Conservation (phyloP, 2,329 filamentous ascomycete species). For the Pestalotiopsis sp. region DNA sequence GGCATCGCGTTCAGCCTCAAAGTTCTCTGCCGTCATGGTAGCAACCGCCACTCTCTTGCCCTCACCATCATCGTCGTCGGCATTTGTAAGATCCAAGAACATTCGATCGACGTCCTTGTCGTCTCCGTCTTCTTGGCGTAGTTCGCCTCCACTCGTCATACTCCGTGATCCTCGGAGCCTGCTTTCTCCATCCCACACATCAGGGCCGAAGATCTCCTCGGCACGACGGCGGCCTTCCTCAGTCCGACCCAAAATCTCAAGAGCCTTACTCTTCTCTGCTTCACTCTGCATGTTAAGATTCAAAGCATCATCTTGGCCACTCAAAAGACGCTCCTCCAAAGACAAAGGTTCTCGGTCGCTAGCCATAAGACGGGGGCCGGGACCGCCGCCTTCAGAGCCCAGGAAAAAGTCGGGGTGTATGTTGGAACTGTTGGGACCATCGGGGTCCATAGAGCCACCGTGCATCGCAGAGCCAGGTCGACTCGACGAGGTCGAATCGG, state of each 20-base stretch:
- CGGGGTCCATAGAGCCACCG: slow-evolving; percentile 43
- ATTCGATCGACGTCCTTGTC: slow-evolving; percentile 55
- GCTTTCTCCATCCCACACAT: slow-evolving; percentile 45
- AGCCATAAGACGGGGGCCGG: slow-evolving; percentile 45
- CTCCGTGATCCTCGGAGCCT: slow-evolving; percentile 28
- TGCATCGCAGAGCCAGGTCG: slow-evolving; percentile 34
- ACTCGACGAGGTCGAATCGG: slow-evolving; percentile 37
- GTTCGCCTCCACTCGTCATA: slow-evolving; percentile 22
- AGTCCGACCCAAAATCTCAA: slow-evolving; percentile 56
- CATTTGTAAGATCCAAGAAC: slow-evolving; percentile 59
- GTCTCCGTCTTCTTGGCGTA: slow-evolving; percentile 41
- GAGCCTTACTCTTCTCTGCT: slow-evolving; percentile 50
- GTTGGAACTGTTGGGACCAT: slow-evolving; percentile 29
- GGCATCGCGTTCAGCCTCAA: slow-evolving; percentile 35
- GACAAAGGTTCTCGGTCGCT: slow-evolving; percentile 42
- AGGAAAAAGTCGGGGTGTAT: slow-evolving; percentile 48
- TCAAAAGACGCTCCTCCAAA: slow-evolving; percentile 55
- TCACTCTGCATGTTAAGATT: slow-evolving; percentile 49
- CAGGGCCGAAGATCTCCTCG: slow-evolving; percentile 53
- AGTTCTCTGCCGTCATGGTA: slow-evolving; percentile 35
- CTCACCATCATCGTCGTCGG: slow-evolving; percentile 48
- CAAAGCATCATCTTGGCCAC: slow-evolving; percentile 48
- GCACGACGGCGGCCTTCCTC: slow-evolving; percentile 53
- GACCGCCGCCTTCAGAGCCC: slow-evolving; percentile 34
- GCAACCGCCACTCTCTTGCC: slow-evolving; percentile 37